Conservation (phyloP, 768 basidiomycete genomes). For the Podaxis carcinomalis region DNA sequence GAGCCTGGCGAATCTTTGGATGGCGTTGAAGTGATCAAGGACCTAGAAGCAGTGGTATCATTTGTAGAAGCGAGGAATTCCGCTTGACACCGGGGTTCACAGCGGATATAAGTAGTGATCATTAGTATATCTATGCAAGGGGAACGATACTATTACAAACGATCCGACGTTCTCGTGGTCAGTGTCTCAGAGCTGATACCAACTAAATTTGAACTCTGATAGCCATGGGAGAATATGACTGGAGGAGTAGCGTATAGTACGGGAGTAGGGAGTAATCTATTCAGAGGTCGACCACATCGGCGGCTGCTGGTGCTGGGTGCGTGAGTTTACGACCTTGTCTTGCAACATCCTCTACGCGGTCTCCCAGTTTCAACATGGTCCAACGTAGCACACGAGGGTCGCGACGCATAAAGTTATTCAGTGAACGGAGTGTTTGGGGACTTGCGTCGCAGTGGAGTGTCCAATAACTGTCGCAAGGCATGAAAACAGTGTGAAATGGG, state of each 20-base stretch:
- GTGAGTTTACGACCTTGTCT: slow-evolving; percentile 40
- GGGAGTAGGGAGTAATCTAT: slow-evolving; percentile 14
- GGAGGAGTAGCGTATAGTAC: slow-evolving; percentile 13
- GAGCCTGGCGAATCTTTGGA: slow-evolving; percentile 34
- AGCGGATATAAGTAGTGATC: neutral
- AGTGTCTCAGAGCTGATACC: neutral
- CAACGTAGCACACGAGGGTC: slow-evolving; percentile 84
- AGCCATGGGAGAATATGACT: neutral
- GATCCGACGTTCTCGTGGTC: neutral
- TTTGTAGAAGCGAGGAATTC: slow-evolving; percentile 12
- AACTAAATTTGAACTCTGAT: neutral
- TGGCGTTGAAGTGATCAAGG: slow-evolving; percentile 31
- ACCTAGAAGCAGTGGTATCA: slow-evolving; percentile 21
- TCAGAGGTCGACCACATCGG: slow-evolving; percentile 20
- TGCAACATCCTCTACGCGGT: slow-evolving; percentile 67
- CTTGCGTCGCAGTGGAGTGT: slow-evolving; percentile 87
- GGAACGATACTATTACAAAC: neutral
- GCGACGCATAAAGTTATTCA: slow-evolving; percentile 65
- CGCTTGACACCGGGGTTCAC: neutral
- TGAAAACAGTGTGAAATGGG: neutral
- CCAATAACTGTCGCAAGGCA: slow-evolving; percentile 63
- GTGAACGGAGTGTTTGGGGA: slow-evolving; percentile 57
- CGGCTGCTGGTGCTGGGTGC: slow-evolving; percentile 2
- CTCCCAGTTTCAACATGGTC: slow-evolving; percentile 76
- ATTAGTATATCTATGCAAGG: slow-evolving; percentile 1